Conservation (phyloP, 2,329 filamentous ascomycete species). For the Xylaria sp. region DNA sequence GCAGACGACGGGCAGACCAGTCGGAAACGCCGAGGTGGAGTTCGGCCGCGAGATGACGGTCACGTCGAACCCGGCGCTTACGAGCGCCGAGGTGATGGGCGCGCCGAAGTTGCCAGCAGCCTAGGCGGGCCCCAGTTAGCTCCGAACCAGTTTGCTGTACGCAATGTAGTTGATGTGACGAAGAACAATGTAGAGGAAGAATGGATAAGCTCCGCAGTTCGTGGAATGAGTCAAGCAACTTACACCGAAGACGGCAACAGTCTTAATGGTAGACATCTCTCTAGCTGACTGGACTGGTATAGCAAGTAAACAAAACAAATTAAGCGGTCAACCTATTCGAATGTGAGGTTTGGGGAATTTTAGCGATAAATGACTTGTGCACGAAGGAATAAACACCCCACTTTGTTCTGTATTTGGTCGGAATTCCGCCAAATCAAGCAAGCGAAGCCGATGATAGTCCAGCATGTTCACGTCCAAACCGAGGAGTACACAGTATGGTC, state of each 20-base stretch:
- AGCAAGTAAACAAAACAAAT: background rate
- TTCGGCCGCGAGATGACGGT: constrained; percentile 41
- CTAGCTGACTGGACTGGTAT: background rate
- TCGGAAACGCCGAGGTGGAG: constrained; percentile 40
- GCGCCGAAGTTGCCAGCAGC: constrained; percentile 46
- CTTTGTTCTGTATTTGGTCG: background rate
- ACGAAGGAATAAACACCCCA: constrained; percentile 2
- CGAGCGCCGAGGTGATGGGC: constrained; percentile 43
- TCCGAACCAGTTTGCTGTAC: background rate
- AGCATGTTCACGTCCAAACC: constrained; percentile 15
- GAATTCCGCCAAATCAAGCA: constrained; percentile 21
- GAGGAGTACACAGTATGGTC: constrained; percentile 9
- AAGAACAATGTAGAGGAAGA: background rate
- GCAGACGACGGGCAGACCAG: constrained; percentile 36
- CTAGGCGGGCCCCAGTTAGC: constrained; percentile 21
- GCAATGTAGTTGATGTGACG: background rate
- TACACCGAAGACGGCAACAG: constrained; percentile 45
- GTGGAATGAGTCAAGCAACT: constrained; percentile 21
- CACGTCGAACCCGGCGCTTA: constrained; percentile 41
- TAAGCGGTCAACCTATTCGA: background rate
- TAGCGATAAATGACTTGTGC: background rate
- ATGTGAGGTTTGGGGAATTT: background rate
- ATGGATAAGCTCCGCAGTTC: background rate
- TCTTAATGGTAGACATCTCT: constrained; percentile 39
- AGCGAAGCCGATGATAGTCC: background rate